Base-by-base conservation (phyloP, 108 stramenopile species). In the Cafeteria roenbergensis region DNA sequence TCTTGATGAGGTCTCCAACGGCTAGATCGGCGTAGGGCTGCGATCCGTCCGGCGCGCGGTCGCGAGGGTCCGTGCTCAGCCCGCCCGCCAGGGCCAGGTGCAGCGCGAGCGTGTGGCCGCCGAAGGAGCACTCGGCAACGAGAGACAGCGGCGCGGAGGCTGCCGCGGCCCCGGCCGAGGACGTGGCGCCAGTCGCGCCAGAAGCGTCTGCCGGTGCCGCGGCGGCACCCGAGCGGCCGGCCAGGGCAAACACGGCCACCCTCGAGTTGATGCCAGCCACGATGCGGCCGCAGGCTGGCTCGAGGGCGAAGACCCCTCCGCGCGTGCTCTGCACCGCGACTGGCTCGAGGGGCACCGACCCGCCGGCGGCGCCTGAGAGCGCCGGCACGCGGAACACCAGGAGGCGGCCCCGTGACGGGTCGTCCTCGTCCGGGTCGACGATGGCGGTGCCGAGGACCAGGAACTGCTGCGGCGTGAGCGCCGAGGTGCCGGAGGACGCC, bases 1-100 rank as follows among this genome's bases (percentile, higher is more conserved):
- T 92, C 22, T 94, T 87, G 88, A 93, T 90, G 51, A 99, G 75
- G 64, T 99, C 97, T 9, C 94, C 97, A 28, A 96, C 94, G 48
- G 93, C n/a, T n/a, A n/a, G n/a, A n/a, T n/a, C n/a, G n/a, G n/a
- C n/a, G n/a, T n/a, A n/a, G n/a, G n/a, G n/a, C n/a, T n/a, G n/a
- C n/a, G n/a, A n/a, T n/a, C n/a, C n/a, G n/a, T n/a, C n/a, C n/a
- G n/a, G n/a, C n/a, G n/a, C n/a, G n/a, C n/a, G n/a, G n/a, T n/a
- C n/a, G n/a, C n/a, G n/a, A n/a, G n/a, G n/a, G n/a, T n/a, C n/a
- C n/a, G n/a, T 85, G 6, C 92, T 90, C 56, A 91, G 80, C 37
- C 82, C 78, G 48, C 86, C 89, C 55, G 75, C 76, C 55, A 86
- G 81, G 66, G 86, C 80, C 42, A 94, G 83, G 70, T 81, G 86